Evolutionary conservation across 2,329 filamentous ascomycete species (phyloP), one percentile per base, ranked within the genome.

Genomic region (Fusarium sp.): DNA sequence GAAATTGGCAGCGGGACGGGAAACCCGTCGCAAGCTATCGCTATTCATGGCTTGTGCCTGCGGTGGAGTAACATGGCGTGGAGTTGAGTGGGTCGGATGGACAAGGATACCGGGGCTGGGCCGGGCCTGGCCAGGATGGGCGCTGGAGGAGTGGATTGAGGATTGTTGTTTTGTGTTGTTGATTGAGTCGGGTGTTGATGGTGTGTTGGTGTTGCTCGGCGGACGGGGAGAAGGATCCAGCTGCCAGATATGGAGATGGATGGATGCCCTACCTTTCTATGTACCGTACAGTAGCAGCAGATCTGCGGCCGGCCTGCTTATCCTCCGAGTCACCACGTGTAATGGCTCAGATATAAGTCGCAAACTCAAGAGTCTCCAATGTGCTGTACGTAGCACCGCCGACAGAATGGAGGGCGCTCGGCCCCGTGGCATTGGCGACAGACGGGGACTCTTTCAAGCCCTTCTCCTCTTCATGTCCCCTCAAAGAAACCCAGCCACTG

Each of bases 11-110:
- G 71, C 62, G 59, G 65, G 67, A 71, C 64, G 63, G 64, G 61
- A 58, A 67, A 55, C 67, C 69, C 69, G 69, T 71, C 65, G 71
- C 64, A 66, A 74, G 73, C 73, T 73, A 72, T 72, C 70, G 62
- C 68, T 74, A 56, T 72, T 73, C 73, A 74, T 73, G 71, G 69
- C 64, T 70, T 67, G 60, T 68, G 71, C 62, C 64, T 67, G 49
- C 56, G 44, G 73, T 75, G 73, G 73, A 74, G 73, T 64, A 73
- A 67, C 71, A 74, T 74, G 67, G 69, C 71, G 71, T 70, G 69
- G 66, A 65, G 65, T 57, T 29, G 61, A 34, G 70, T 74, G 72
- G 72, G 70, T 53, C 72, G 59, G 61, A 51, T 46, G 34, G 59
- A 65, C 72, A 74, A 62, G 72, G 72, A 64, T 69, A 31, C 58